These are phyloP conservation scores for Tremellales sp. DNA, from an alignment of 1,284 basidiomycete species.

Conservation along the genomic window DNA sequence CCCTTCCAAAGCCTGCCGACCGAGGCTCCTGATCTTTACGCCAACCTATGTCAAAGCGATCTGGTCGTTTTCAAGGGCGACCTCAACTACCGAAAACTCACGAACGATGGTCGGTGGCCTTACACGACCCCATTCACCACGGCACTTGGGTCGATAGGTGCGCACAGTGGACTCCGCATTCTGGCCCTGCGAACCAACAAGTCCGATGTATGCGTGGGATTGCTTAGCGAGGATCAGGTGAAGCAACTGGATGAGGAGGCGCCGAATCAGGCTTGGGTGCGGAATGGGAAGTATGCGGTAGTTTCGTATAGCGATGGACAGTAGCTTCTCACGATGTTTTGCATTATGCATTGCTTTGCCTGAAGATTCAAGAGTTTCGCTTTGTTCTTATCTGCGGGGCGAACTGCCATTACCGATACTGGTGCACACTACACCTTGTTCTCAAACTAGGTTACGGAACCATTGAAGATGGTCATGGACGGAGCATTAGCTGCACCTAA, in stretches of 20 bases:
- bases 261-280: not conserved
- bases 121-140: constrained; percentile 9
- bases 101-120: constrained; percentile 4
- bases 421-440: no score
- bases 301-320: constrained; percentile 1
- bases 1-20: no score
- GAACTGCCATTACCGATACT: no score
- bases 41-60: no score
- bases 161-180: constrained; percentile 2
- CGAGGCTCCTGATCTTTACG: no score
- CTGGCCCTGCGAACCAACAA: constrained; percentile 7
- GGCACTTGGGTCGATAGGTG: constrained; percentile 6
- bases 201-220: constrained; percentile 8
- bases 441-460: no score
- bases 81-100: constrained; percentile 14
- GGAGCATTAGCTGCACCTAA: no score
- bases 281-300: constrained; percentile 9
- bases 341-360: not conserved
- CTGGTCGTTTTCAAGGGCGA: constrained; percentile 47
- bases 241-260: constrained; percentile 2
- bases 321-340: not conserved
- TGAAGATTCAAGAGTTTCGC: no score
- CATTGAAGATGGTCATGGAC: no score
- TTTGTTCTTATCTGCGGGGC: no score
- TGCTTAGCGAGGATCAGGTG: not conserved